Base-by-base conservation (phyloP, 495 filamentous ascomycete genomes). In the Astrothelium macrocarpum region DNA sequence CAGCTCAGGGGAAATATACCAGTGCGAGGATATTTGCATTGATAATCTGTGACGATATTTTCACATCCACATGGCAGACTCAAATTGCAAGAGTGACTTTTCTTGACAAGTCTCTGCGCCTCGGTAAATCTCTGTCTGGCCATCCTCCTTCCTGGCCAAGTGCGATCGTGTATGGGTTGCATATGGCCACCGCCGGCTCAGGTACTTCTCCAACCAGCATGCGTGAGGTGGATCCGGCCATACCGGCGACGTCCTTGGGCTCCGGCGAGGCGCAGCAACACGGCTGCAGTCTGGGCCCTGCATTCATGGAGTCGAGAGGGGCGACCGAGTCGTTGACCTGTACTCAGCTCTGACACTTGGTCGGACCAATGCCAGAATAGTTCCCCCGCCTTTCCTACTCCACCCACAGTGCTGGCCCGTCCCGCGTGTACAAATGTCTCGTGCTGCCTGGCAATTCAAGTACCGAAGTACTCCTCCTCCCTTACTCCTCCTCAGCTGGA, bases 401-500 rank as follows among this genome's bases (percentile, higher is more conserved):
- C 45, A 20, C 45, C 20, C 20, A 23, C 45, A 14, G 36, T 49
- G 45, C 45, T 49, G 5, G 45, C 45, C 5, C 20, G 45, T 29
- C 25, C 49, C 16, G 45, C 45, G 16, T n/a, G 23, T 56, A 56
- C 49, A 56, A 56, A 56, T 56, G 49, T 20, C 49, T 56, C 49
- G 25, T 29, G 49, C 25, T 25, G 23, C 12, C 25, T 56, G 49
- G 25, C 25, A 26, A 29, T 9, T 29, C 25, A 29, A 56, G 49
- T 56, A 56, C 49, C 49, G 20, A 28, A 56, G 49, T 56, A 56
- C 49, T 49, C 49, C 25, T 56, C 49, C 25, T 28, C 25, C 23
- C 49, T 56, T 29, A n/a, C 49, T 4, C 49, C 49, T 56, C 49
- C 49, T 56, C 49, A 56, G 49, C 49, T 56, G 49, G 23, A 28